A percentile compares a stretch with the other conserved stretches of the same genome.
These are phyloP conservation scores for Lepidium aucheri DNA, from an alignment of 345 rosid genomes.

Conservation along the genomic window DNA sequence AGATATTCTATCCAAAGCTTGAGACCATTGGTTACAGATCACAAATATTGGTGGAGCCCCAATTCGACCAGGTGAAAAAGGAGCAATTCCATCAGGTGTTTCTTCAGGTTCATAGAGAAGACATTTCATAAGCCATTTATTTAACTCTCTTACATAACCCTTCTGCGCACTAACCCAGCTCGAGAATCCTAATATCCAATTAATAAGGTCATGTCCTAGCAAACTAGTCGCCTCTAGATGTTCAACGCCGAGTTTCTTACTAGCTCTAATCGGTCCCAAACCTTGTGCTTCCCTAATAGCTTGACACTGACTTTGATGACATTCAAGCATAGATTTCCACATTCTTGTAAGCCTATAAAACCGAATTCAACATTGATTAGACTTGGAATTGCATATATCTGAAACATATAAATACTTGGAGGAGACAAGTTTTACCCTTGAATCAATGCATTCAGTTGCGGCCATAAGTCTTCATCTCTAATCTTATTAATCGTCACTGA, in stretches of 20 bases:
- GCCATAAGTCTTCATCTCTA: constrained; percentile 96
- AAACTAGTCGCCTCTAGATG: constrained; percentile 61
- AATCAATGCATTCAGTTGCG: constrained; percentile 74
- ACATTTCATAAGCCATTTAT: constrained; percentile 80
- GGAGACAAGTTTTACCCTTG: constrained; percentile 50
- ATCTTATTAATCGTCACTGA: constrained; percentile 79
- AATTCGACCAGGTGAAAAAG: constrained; percentile 90
- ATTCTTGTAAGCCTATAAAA: constrained; percentile 63
- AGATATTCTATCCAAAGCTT: constrained; percentile 64
- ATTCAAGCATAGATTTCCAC: constrained; percentile 93
- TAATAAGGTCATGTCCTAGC: constrained; percentile 70
- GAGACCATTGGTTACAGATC: constrained; percentile 94
- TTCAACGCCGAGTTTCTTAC: constrained; percentile 51
- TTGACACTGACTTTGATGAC: constrained; percentile 71
- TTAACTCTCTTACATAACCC: constrained; percentile 62
- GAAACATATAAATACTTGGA: not conserved
- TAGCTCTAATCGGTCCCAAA: constrained; percentile 52
- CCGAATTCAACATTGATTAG: not conserved
- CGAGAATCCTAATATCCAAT: constrained; percentile 67
- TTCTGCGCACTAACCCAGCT: constrained; percentile 81
- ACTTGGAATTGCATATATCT: not conserved
- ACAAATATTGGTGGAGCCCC: constrained; percentile 94
- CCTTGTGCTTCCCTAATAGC: constrained; percentile 64
- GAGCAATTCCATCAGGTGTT: constrained; percentile 73
- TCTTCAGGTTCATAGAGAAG: constrained; percentile 85